Base-by-base conservation (phyloP, 2,329 filamentous ascomycete genomes). In the Colletotrichum echinochloae region DNA sequence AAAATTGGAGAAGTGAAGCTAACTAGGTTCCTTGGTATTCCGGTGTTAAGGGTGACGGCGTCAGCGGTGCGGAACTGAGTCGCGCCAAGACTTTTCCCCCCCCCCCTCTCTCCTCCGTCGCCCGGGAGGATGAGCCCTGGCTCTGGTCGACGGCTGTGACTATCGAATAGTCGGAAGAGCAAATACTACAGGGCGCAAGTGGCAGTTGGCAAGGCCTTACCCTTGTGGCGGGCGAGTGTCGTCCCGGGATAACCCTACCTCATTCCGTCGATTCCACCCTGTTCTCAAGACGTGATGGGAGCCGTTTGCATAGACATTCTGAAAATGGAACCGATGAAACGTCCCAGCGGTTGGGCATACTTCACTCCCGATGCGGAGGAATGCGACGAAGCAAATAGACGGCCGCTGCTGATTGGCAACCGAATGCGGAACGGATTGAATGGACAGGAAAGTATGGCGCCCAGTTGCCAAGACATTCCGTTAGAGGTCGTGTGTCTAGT, bases 1-100 rank as follows among this genome's bases (percentile, higher is more conserved):
- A 52, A 55, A 67, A 39, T 33, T 62, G 64, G 57, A 62, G 57
- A 67, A 62, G 57, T 67, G 64, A 70, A 70, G 67, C 67, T 62
- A 46, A 66, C 67, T 62, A 62, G 44, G 67, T 70, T 67, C 35
- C 67, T 70, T 70, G 64, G 67, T 61, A 62, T 62, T 44, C 28
- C 30, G n/a, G 49, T 44, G 49, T 28, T 52, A 60, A 23, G 37
- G 54, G 54, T 39, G 28, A 69, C 57, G 37, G 67, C 52, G 64
- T 57, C 64, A 62, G 52, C 30, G 46, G 35, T 48, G 57, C 51
- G 51, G 64, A 59, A 59, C 63, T 67, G 57, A 62, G 57, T 70
- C 64, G 64, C 51, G 64, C 64, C 67, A 67, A 70, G 67, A 67
- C 67, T 28, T 5, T 46, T 54, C 54, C 41, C n/a, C 20, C 35